Evolutionary conservation across 1,139 yeast genomes (phyloP), one percentile per base, ranked within the genome.

Genomic region (Hansenula anomala): DNA sequence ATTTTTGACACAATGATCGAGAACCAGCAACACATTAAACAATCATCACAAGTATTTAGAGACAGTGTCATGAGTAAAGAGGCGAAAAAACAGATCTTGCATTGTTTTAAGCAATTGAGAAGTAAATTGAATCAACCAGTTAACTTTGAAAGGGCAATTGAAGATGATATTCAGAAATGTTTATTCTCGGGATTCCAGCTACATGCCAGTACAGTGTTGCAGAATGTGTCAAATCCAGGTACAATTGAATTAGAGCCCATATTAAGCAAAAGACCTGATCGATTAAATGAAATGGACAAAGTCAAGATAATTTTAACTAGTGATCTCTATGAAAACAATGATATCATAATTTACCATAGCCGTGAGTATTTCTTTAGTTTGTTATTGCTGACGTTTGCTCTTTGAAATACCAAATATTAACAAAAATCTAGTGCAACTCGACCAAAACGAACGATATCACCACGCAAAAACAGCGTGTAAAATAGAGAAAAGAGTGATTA

Each of bases 1-100:
- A 19, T 36, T 8, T 36, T 26, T 22, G 31, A 36, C 19, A 7
- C 17, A 3, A 36, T 29, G 11, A 35, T 35, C 18, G 28, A 12
- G 2, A 36, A 36, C 20, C 30, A 36, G 28, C 23, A 30, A 19
- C 19, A 30, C 20, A 15, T 19, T 27, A 30, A 20, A 22, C 15
- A 7, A 28, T n/a, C 14, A 23, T 20, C n/a, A n/a, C n/a, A n/a
- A n/a, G n/a, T n/a, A n/a, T n/a, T n/a, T n/a, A n/a, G n/a, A n/a
- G n/a, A n/a, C n/a, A n/a, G n/a, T n/a, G n/a, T 4, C 4, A 13
- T 14, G 12, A 23, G 11, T 23, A 23, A 23, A 23, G 25, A 23
- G 7, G 4, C 25, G 5, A 23, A 23, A 23, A n/a, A 17, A 7
- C 20, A 16, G 14, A 23, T 32, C 13, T 18, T 32, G 17, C 10